Evolutionary conservation across 1,284 basidiomycete species (phyloP).

Genomic region (Ganoderma boninense): DNA sequence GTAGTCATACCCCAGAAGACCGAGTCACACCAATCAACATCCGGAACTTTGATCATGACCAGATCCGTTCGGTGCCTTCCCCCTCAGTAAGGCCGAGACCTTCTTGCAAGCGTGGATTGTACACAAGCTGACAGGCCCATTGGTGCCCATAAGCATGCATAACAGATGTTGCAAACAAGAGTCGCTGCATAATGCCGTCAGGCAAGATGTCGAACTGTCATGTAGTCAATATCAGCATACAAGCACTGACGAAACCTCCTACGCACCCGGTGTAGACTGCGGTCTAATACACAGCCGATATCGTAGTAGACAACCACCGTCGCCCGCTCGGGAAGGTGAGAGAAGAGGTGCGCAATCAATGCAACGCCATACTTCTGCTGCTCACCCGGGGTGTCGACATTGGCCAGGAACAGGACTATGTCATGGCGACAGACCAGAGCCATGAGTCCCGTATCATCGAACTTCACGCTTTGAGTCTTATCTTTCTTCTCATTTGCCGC

Average conservation of each 20-base stretch:
- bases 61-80: constrained; percentile 48
- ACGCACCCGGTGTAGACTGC: constrained; percentile 42
- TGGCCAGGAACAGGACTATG: constrained; percentile 46
- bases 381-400: constrained; percentile 52
- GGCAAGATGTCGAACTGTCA: constrained; percentile 46
- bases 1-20: constrained; percentile 36
- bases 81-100: constrained; percentile 46
- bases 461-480: too few species aligned
- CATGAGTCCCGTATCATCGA: too few species aligned
- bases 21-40: constrained; percentile 45
- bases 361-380: constrained; percentile 49
- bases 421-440: constrained; percentile 16
- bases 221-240: too few species aligned
- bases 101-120: constrained; percentile 43
- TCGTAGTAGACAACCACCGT: constrained; percentile 47
- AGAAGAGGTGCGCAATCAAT: constrained; percentile 42
- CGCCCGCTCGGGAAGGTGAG: constrained; percentile 42
- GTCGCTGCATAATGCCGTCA: constrained; percentile 24
- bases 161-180: constrained; percentile 45
- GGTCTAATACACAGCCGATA: constrained; percentile 49
- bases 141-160: constrained; percentile 53
- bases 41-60: constrained; percentile 43
- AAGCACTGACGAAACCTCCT: too few species aligned
- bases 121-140: constrained; percentile 50
- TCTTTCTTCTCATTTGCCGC: constrained; percentile 45